Percentiles rank a stretch among this genome's conserved stretches.
These are phyloP conservation scores for Aspergillus ochraceoroseus DNA, from an alignment of 2,329 filamentous ascomycete species.

Conservation along the genomic window DNA sequence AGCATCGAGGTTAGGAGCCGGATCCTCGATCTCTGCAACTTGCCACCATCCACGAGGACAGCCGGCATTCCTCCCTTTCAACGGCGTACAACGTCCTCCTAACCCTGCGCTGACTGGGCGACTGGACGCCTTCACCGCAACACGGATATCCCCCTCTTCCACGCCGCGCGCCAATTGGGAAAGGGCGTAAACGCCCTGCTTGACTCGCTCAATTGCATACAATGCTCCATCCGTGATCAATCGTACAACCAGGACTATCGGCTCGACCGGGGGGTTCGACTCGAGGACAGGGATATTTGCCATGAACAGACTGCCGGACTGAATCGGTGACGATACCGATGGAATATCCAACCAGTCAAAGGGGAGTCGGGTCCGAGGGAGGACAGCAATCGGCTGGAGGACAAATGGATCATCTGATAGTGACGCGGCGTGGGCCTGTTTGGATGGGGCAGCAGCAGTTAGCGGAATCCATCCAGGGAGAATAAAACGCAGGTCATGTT, in stretches of 20 bases:
- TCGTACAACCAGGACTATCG: conserved; percentile 34
- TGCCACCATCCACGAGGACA: conserved; percentile 33
- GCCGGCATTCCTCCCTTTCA: not conserved
- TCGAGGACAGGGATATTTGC: conserved; percentile 39
- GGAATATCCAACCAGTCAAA: conserved; percentile 39
- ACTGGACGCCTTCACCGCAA: conserved; percentile 35
- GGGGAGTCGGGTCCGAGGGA: conserved; percentile 37
- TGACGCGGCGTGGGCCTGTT: conserved; percentile 35
- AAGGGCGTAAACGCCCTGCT: conserved; percentile 39
- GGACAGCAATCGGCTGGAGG: conserved; percentile 34
- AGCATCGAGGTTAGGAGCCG: conserved; percentile 18
- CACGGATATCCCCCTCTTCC: conserved; percentile 38
- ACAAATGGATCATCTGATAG: conserved; percentile 33
- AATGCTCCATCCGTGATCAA: conserved; percentile 29
- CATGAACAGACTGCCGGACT: conserved; percentile 36
- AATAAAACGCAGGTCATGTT: too few species aligned
- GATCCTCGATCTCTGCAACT: conserved; percentile 32
- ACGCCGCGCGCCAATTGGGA: conserved; percentile 33
- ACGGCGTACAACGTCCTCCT: conserved; percentile 8
- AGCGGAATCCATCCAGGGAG: not conserved
- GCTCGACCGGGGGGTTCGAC: conserved; percentile 16
- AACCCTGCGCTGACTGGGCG: conserved; percentile 5
- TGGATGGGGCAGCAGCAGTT: not conserved
- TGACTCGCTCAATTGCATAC: conserved; percentile 40
- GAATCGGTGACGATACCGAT: conserved; percentile 26